Evolutionary conservation across 2,329 filamentous ascomycete genomes (phyloP).

Genomic region (Penicillium verrucosum): DNA sequence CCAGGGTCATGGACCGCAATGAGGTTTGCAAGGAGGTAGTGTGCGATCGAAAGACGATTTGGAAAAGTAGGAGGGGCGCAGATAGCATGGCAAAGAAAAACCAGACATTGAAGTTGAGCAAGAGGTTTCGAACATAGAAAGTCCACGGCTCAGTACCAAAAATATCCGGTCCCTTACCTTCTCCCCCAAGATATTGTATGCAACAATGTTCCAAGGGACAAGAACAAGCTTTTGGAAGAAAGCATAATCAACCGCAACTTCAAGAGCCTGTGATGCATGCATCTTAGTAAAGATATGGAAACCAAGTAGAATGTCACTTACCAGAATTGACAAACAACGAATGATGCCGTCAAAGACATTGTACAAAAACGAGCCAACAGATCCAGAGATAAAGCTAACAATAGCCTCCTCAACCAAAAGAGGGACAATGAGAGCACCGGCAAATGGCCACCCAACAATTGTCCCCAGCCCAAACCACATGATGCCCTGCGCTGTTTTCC

Average conservation of each 20-base stretch:
- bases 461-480: conserved; percentile 87
- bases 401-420: conserved; percentile 76
- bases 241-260: conserved; percentile 71
- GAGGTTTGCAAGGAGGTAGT: conserved; percentile 64
- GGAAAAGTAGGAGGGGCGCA: conserved; percentile 70
- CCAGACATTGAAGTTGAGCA: conserved; percentile 95
- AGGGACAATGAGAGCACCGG: conserved; percentile 74
- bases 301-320: conserved; percentile 44
- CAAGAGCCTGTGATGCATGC: conserved; percentile 53
- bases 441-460: conserved; percentile 91
- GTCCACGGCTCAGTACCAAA: conserved; percentile 97
- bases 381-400: conserved; percentile 51
- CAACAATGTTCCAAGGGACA: conserved; percentile 88
- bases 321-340: conserved; percentile 65
- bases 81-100: conserved; percentile 74
- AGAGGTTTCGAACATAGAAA: conserved; percentile 88
- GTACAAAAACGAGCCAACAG: conserved; percentile 57
- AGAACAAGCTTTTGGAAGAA: conserved; percentile 78
- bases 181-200: conserved; percentile 90
- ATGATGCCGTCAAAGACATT: conserved; percentile 66
- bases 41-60: conserved; percentile 63
- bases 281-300: conserved; percentile 20
- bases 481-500: conserved; percentile 78
- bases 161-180: conserved; percentile 76
- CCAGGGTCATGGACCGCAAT: conserved; percentile 72